Evolutionary conservation across 257 asterid genomes (phyloP).

Genomic region (Nemophila menziesii): DNA sequence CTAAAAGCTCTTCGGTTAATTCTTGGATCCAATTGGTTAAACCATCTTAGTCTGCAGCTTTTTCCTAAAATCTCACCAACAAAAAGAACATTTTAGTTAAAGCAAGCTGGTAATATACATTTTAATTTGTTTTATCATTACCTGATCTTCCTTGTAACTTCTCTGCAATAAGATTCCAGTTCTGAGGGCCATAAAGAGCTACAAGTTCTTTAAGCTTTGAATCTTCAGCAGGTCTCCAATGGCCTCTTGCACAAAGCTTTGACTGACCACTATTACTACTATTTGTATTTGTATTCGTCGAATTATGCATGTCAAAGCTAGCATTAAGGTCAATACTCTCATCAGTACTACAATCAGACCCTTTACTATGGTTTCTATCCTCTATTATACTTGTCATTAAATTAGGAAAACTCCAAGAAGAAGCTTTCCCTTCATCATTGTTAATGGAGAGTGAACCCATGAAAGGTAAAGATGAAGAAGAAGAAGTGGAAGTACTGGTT

Average conservation of each 20-base stretch:
- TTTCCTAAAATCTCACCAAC: constrained; percentile 21
- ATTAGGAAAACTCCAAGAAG: constrained; percentile 15
- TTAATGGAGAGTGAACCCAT: constrained; percentile 8
- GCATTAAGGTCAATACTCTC: constrained; percentile 41
- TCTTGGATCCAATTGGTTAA: constrained; percentile 43
- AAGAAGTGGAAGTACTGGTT: background rate
- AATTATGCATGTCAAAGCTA: constrained; percentile 12
- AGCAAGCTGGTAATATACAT: background rate
- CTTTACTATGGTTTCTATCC: constrained; percentile 9
- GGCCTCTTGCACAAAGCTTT: constrained; percentile 28
- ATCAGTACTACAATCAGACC: constrained; percentile 17
- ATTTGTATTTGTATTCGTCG: constrained; percentile 17
- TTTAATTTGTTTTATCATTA: constrained; percentile 1
- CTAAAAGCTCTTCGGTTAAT: constrained; percentile 32
- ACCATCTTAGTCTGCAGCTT: constrained; percentile 54
- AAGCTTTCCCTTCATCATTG: constrained; percentile 3
- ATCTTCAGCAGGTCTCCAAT: constrained; percentile 56
- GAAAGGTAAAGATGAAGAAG: constrained; percentile 1
- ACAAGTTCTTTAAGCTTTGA: constrained; percentile 39
- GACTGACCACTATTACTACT: constrained; percentile 9
- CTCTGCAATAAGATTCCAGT: constrained; percentile 49
- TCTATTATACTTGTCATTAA: constrained; percentile 4
- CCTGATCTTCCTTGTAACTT: constrained; percentile 50
- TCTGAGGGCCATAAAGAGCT: constrained; percentile 42
- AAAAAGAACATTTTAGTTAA: background rate